phyloP scores from a whole-genome alignment of 306 rosid genomes.

The Corylus americana region DNA sequence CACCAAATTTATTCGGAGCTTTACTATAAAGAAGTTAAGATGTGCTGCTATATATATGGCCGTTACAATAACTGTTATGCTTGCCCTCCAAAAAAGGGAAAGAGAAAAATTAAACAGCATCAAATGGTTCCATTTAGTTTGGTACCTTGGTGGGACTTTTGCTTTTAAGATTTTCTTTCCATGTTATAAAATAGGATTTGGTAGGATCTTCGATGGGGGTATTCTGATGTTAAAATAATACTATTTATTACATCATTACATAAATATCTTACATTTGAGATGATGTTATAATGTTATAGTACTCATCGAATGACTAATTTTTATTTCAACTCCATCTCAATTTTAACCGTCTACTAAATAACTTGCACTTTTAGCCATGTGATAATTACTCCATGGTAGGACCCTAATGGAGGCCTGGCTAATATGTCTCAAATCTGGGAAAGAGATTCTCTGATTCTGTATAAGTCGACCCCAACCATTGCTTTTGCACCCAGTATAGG shows the following conservation, averaged over 20 bases:
- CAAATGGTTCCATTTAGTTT: slow-evolving; percentile 15
- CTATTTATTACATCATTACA: no score
- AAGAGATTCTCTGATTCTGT: slow-evolving; percentile 36
- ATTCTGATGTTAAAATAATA: no score
- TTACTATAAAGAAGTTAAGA: neutral
- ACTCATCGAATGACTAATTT: no score
- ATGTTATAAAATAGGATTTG: slow-evolving; percentile 23
- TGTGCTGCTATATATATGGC: neutral
- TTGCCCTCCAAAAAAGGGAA: neutral
- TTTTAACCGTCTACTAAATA: no score
- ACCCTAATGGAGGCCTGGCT: slow-evolving; percentile 23
- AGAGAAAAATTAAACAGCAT: neutral
- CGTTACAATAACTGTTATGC: neutral
- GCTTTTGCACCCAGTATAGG: slow-evolving; percentile 25
- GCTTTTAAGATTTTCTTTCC: neutral
- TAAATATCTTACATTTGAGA: no score
- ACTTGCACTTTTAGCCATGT: neutral
- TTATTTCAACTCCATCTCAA: no score
- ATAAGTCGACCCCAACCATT: slow-evolving; percentile 36
- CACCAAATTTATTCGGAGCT: neutral
- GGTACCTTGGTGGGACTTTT: slow-evolving; percentile 21
- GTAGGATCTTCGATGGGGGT: slow-evolving; percentile 9
- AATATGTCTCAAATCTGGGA: slow-evolving; percentile 27
- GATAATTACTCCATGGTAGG: slow-evolving; percentile 26
- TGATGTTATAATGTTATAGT: no score